Conservation (phyloP, 2,329 filamentous ascomycete species). For the Hortaea werneckii region DNA sequence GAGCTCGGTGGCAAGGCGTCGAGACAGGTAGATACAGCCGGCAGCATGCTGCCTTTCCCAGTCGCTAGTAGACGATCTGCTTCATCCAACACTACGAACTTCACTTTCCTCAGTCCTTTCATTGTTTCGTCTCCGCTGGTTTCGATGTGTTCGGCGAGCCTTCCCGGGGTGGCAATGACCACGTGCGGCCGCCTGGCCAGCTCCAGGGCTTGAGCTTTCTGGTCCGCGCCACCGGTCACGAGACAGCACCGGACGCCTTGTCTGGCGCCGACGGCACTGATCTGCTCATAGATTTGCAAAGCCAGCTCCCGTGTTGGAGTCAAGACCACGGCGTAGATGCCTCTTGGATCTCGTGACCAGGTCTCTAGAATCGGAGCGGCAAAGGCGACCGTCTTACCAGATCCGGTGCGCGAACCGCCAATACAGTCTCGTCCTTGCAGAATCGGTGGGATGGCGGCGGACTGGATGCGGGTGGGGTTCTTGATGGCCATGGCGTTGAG, state of each 20-base stretch:
- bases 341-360: slow-evolving; percentile 85
- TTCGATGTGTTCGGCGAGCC: slow-evolving; percentile 85
- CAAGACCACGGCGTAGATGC: slow-evolving; percentile 79
- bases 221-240: slow-evolving; percentile 87
- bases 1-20: slow-evolving; percentile 66
- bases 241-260: slow-evolving; percentile 80
- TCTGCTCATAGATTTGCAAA: slow-evolving; percentile 91
- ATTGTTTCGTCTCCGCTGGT: slow-evolving; percentile 88
- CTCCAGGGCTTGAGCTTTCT: slow-evolving; percentile 79
- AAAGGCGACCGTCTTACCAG: slow-evolving; percentile 94
- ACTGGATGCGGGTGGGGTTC: slow-evolving; percentile 84
- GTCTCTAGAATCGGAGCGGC: slow-evolving; percentile 87
- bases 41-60: slow-evolving; percentile 77
- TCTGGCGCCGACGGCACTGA: slow-evolving; percentile 81
- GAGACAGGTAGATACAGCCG: slow-evolving; percentile 82
- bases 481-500: slow-evolving; percentile 70
- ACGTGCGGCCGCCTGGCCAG: slow-evolving; percentile 76
- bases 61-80: slow-evolving; percentile 75
- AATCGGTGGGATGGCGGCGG: slow-evolving; percentile 85
- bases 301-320: slow-evolving; percentile 89
- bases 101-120: slow-evolving; percentile 65
- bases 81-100: slow-evolving; percentile 88
- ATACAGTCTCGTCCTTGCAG: slow-evolving; percentile 87
- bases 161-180: slow-evolving; percentile 87
- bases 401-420: slow-evolving; percentile 87